Percentiles rank a stretch among this genome's conserved stretches.
Conservation (phyloP, 2,329 filamentous ascomycete species). For the Lasiodiplodia sp. region DNA sequence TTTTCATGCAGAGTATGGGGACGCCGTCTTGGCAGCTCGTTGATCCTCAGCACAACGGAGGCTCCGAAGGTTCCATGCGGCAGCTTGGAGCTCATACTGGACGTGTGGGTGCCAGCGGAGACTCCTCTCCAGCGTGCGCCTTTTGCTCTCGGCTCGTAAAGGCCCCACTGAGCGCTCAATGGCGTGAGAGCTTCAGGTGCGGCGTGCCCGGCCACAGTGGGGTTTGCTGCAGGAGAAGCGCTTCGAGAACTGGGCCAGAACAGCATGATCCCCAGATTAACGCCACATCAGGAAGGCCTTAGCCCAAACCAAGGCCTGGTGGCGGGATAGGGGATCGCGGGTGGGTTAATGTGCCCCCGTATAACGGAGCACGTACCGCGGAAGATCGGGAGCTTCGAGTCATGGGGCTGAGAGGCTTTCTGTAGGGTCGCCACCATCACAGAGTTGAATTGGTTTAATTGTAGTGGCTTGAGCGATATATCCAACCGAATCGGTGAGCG, state of each 20-base stretch:
- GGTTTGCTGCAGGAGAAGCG: conserved; percentile 7
- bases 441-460: background rate
- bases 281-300: conserved; percentile 10
- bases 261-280: conserved; percentile 24
- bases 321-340: conserved; percentile 16
- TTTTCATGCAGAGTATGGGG: conserved; percentile 17
- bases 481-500: background rate
- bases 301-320: background rate
- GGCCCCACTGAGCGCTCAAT: conserved; percentile 12
- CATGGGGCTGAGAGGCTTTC: conserved; percentile 1
- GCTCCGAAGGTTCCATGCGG: background rate
- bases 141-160: conserved; percentile 12
- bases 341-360: conserved; percentile 23
- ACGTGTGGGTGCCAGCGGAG: background rate
- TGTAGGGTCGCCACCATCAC: background rate
- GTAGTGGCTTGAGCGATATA: background rate
- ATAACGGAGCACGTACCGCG: conserved; percentile 16
- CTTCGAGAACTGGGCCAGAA: conserved; percentile 23
- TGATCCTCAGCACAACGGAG: background rate
- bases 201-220: conserved; percentile 19
- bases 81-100: conserved; percentile 2
- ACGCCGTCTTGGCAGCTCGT: background rate
- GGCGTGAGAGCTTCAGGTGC: conserved; percentile 19
- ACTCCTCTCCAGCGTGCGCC: background rate
- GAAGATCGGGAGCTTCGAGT: conserved; percentile 19